Percentiles rank a stretch among this genome's conserved stretches.
Evolutionary conservation across 2,329 filamentous ascomycete species (phyloP).

Genomic region (Colletotrichum sp.): DNA sequence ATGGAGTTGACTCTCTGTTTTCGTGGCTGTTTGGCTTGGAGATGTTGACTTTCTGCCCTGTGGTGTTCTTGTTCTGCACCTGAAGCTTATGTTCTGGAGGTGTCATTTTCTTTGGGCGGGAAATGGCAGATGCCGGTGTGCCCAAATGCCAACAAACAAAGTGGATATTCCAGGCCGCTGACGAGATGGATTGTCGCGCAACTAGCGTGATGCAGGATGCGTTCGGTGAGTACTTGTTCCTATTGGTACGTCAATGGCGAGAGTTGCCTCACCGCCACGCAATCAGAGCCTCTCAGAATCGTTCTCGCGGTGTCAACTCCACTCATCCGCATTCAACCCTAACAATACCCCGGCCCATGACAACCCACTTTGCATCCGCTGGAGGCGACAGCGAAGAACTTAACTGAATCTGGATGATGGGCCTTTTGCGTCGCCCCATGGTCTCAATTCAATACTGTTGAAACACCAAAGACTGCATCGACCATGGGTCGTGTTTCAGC

Average conservation of each 20-base stretch:
- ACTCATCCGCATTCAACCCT: neutral
- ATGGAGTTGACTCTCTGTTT: neutral
- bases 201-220: neutral
- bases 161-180: neutral
- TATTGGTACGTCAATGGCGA: neutral
- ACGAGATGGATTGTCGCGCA: neutral
- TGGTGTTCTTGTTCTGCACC: neutral
- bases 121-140: neutral
- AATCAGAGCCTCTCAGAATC: neutral
- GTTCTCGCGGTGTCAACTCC: neutral
- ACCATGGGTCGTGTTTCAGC: neutral
- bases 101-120: neutral
- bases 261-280: neutral
- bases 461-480: neutral
- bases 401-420: neutral
- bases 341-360: neutral
- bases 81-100: neutral
- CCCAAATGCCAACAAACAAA: neutral
- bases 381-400: neutral
- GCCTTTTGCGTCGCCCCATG: neutral
- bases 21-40: neutral
- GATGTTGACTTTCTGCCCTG: neutral
- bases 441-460: neutral
- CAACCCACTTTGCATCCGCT: neutral
- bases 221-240: neutral